These are phyloP conservation scores for Skeletonema tropicum DNA, from an alignment of 108 stramenopile genomes.

Conservation along the genomic window DNA sequence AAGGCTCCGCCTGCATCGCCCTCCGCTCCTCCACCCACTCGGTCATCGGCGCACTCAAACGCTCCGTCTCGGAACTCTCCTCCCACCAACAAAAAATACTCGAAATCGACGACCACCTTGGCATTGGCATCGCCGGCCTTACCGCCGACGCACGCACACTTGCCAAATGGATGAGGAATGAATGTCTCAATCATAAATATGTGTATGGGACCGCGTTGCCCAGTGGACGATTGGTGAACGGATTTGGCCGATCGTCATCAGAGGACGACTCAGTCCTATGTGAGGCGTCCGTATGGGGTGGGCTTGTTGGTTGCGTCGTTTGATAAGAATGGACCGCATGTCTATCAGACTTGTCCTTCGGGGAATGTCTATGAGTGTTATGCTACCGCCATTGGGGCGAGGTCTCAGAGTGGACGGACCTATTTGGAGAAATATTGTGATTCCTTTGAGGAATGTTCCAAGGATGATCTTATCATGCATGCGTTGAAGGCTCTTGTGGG, in stretches of 20 bases:
- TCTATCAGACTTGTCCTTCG: conserved; percentile 96
- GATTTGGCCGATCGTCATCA: conserved; percentile 99
- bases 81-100: conserved; percentile 96
- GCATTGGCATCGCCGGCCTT: conserved; percentile 95
- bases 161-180: conserved; percentile 97
- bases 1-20: conserved; percentile 95
- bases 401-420: conserved; percentile 94
- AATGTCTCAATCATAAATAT: conserved; percentile 98
- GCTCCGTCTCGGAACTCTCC: conserved; percentile 94
- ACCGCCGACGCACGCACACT: conserved; percentile 97
- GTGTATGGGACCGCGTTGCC: conserved; percentile 94
- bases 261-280: conserved; percentile 98
- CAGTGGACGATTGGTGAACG: conserved; percentile 85
- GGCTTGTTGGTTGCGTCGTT: conserved; percentile 91
- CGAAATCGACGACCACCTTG: conserved; percentile 98
- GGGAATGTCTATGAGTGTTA: conserved; percentile 98
- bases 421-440: conserved; percentile 97
- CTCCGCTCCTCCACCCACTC: conserved; percentile 83
- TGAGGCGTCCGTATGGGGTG: conserved; percentile 97
- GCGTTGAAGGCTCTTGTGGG: conserved; percentile 93
- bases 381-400: conserved; percentile 95
- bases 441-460: conserved; percentile 50
- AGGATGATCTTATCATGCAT: conserved; percentile 95
- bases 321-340: conserved; percentile 90
- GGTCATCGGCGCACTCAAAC: conserved; percentile 95